Evolutionary conservation across 345 rosid species (phyloP).

Genomic region (Eucalyptus caleyi): DNA sequence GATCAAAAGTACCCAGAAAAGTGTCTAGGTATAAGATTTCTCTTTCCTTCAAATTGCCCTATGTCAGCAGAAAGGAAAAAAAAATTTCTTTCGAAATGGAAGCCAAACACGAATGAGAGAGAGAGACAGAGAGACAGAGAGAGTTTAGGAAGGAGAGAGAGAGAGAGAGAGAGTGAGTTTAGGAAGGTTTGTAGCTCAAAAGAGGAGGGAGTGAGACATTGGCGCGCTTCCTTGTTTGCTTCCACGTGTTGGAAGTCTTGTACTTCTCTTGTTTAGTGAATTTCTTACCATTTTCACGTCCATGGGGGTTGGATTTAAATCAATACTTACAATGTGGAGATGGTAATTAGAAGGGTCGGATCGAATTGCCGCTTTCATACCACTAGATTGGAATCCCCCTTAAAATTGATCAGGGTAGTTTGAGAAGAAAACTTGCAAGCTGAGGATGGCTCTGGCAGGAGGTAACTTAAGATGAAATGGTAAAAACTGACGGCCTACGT

Average conservation of each 20-base stretch:
- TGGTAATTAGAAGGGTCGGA: neutral
- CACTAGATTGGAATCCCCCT: neutral
- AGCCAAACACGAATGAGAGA: neutral
- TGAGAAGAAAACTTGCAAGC: neutral
- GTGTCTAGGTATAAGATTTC: neutral
- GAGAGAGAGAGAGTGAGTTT: neutral
- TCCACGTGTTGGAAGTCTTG: neutral
- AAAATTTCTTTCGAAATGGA: neutral
- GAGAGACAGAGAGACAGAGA: neutral
- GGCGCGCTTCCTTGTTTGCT: neutral
- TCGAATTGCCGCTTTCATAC: neutral
- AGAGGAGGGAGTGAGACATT: neutral
- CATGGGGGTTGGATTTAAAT: neutral
- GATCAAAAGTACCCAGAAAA: neutral
- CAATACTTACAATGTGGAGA: neutral
- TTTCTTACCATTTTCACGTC: neutral
- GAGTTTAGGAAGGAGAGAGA: neutral
- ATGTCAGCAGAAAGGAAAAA: neutral
- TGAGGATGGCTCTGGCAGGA: neutral
- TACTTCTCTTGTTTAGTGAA: neutral
- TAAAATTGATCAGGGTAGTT: neutral
- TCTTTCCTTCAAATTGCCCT: neutral
- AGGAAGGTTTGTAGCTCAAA: slow-evolving; percentile 2
- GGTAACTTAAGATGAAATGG: neutral
- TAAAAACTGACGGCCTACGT: neutral